Percentiles rank a stretch among this genome's conserved stretches.
Evolutionary conservation across 2,329 filamentous ascomycete genomes (phyloP).

Genomic region (Ciborinia camelliae): DNA sequence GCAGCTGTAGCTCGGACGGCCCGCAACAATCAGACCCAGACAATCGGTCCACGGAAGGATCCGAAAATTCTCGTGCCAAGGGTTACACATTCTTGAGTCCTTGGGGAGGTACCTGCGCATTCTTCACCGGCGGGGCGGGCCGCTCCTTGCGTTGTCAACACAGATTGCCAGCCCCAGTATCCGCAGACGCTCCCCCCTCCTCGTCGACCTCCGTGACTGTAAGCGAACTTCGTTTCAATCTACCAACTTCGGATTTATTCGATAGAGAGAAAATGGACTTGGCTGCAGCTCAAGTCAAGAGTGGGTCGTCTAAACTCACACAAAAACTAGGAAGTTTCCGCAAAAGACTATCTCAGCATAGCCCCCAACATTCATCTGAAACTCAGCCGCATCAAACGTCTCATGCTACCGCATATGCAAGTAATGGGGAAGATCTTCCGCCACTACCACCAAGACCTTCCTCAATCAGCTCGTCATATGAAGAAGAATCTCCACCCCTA

Average conservation of each 20-base stretch:
- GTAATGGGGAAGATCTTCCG: slow-evolving; percentile 29
- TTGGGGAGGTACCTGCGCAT: slow-evolving; percentile 85
- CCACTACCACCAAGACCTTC: slow-evolving; percentile 29
- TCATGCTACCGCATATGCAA: slow-evolving; percentile 28
- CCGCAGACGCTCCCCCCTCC: slow-evolving; percentile 22
- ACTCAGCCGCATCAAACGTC: slow-evolving; percentile 27
- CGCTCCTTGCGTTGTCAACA: slow-evolving; percentile 73
- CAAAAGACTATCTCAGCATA: slow-evolving; percentile 21
- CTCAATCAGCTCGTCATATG: slow-evolving; percentile 23
- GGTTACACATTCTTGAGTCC: slow-evolving; percentile 80
- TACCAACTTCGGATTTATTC: slow-evolving; percentile 59
- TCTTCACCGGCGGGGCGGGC: slow-evolving; percentile 73
- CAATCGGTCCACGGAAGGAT: slow-evolving; percentile 12
- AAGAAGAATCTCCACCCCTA: slow-evolving; percentile 11
- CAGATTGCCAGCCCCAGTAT: slow-evolving; percentile 51
- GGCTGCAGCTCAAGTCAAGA: slow-evolving; percentile 15
- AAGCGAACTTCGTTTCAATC: slow-evolving; percentile 87
- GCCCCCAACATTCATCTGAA: slow-evolving; percentile 29
- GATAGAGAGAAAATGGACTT: slow-evolving; percentile 19
- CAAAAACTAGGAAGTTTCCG: slow-evolving; percentile 24
- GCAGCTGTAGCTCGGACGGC: slow-evolving; percentile 22
- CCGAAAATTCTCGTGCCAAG: slow-evolving; percentile 32
- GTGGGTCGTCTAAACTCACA: slow-evolving; percentile 12
- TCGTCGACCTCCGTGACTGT: slow-evolving; percentile 42
- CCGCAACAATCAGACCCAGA: slow-evolving; percentile 14